Evolutionary conservation across 345 rosid species (phyloP).

Genomic region (Arabidopsis suecica): DNA sequence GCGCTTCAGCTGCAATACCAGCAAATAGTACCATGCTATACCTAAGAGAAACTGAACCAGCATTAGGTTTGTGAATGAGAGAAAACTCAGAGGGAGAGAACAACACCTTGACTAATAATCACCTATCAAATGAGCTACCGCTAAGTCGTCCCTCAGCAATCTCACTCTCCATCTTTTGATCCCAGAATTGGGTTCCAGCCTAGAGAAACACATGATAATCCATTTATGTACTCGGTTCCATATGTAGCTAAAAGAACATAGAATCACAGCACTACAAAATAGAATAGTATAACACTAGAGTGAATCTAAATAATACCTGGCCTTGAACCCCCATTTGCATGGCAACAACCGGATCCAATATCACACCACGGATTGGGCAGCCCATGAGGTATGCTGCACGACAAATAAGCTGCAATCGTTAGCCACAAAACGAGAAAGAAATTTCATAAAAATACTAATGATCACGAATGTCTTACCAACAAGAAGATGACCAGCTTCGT

Average conservation of each 20-base stretch:
- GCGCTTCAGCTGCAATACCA: conserved; percentile 97
- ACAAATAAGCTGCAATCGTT: conserved; percentile 13
- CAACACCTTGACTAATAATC: background rate
- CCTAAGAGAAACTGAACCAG: conserved; percentile 51
- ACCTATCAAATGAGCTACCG: conserved; percentile 84
- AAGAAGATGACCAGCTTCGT: conserved; percentile 94
- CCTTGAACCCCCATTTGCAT: conserved; percentile 97
- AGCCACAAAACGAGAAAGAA: conserved; percentile 1
- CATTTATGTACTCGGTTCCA: conserved; percentile 1
- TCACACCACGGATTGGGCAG: conserved; percentile 94
- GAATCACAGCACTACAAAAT: conserved; percentile 2
- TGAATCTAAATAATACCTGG: conserved; percentile 57
- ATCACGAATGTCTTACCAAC: conserved; percentile 54
- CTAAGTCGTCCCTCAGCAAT: conserved; percentile 83
- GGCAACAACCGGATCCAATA: conserved; percentile 86
- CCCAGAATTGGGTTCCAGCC: conserved; percentile 99
- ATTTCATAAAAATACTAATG: background rate
- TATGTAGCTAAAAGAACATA: conserved; percentile 20
- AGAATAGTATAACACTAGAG: conserved; percentile 1
- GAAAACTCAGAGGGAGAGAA: conserved; percentile 6
- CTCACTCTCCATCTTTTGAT: conserved; percentile 83
- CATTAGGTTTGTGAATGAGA: conserved; percentile 30
- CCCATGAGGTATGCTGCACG: conserved; percentile 91
- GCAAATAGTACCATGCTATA: conserved; percentile 96
- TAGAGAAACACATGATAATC: conserved; percentile 36